Evolutionary conservation across 2,329 filamentous ascomycete genomes (phyloP), one percentile per base, ranked within the genome.

Genomic region (Neonectria magnoliae): DNA sequence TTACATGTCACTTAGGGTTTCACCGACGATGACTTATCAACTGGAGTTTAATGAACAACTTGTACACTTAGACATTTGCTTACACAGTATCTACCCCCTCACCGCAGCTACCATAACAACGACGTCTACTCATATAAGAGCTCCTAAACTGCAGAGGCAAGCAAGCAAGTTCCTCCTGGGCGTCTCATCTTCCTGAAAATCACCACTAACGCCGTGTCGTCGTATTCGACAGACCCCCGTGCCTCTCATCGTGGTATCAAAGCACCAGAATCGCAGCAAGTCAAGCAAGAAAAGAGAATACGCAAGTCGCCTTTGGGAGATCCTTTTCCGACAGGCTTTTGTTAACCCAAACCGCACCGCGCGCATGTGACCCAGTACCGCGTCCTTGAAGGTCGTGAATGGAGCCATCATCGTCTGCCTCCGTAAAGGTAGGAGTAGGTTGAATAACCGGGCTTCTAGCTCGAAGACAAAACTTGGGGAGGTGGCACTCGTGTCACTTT

Each of bases 151-250:
- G 14, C 33, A 27, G 36, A 29, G 56, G 22, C 27, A 33, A 41
- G 33, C 41, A 48, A 33, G 29, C 27, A 33, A 42, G 27, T 27
- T 47, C 53, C 50, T 44, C 52, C 50, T 44, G 33, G 20, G 31
- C 29, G 41, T 45, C 62, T 50, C 41, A 22, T 57, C 57, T 38
- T 36, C 51, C 57, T 57, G 50, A 68, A 73, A 71, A 68, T 62
- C 68, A 72, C 71, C 72, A 66, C 68, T 68, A 74, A 74, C 72
- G 72, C 72, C 72, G 62, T 72, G 70, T 68, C 68, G 69, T 71
- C 65, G 65, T 70, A 70, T 65, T 61, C 68, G 50, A 71, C 66
- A 73, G 72, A 71, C 69, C 44, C 36, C 47, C n/a, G 48, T 51
- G 68, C 38, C 38, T 62, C 72, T 72, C 68, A 31, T 62, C 63